Evolutionary conservation across 2,329 filamentous ascomycete genomes (phyloP), one percentile per base, ranked within the genome.

Genomic region (Beauveria asiatica): DNA sequence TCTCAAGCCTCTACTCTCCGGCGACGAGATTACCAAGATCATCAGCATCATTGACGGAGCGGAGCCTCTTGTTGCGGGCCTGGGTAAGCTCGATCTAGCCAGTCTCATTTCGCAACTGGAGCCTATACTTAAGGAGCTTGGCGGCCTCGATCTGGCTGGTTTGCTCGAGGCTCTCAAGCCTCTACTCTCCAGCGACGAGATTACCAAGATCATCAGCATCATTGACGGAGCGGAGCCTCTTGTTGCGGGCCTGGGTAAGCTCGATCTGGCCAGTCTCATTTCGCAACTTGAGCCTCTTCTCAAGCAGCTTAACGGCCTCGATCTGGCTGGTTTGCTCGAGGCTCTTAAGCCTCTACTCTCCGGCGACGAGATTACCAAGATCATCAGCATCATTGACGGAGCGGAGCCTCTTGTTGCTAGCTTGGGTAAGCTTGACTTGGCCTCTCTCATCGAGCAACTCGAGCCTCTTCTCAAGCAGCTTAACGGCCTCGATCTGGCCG

Each of bases 1-100:
- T 1, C n/a, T 71, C 2, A 61, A 68, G 21, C 67, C 69, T 9
- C 62, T 72, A 5, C 65, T 72, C 16, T 67, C 63, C 11, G 64
- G 66, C 5, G 67, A 69, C 9, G 63, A 66, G 0, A 66, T 72
- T n/a, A 60, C 68, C 5, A 67, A 75, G 51, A 67, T 75, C 3
- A 65, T 68, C 30, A 68, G 68, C 8, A 69, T 77, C 17, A 57
- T 76, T 3, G 66, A 68, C 1, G 72, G 75, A 46, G 68, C 73
- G 5, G 62, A 72, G 8, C 69, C 71, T 1, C 66, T 75, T 16
- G 59, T 75, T 6, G 63, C 65, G 9, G 65, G 65, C 3, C 45
- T 72, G 3, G 59, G 53, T 61, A 66, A 69, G 52, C 65, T 71
- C 4, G 67, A 75, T 45, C 65, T 75, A 2, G 65, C 68, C 25